A percentile compares a stretch with the other conserved stretches of the same genome.
Evolutionary conservation across 805 yeast species (phyloP).

Genomic region (Metschnikowia matae): DNA sequence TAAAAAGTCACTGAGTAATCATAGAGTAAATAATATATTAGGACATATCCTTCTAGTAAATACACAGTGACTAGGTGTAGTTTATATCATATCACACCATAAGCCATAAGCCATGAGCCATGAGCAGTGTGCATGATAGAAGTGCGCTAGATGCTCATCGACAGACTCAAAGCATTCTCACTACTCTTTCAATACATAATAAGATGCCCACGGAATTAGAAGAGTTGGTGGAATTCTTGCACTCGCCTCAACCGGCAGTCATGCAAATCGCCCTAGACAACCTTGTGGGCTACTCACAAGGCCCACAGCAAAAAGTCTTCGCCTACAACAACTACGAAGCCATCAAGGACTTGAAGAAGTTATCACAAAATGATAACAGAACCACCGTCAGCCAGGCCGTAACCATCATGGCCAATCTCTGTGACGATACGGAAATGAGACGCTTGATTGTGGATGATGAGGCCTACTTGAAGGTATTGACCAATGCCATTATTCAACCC

Average conservation of each 20-base stretch:
- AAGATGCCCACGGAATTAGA: slow-evolving; percentile 44
- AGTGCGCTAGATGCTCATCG: slow-evolving; percentile 4
- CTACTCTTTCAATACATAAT: neutral
- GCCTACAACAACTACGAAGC: slow-evolving; percentile 66
- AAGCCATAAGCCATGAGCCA: too few relatives aligned
- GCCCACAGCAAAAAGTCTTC: slow-evolving; percentile 63
- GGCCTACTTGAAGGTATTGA: slow-evolving; percentile 47
- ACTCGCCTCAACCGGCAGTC: slow-evolving; percentile 74
- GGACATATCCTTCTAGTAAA: too few relatives aligned
- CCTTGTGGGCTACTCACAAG: slow-evolving; percentile 75
- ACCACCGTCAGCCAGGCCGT: slow-evolving; percentile 61
- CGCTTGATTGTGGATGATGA: slow-evolving; percentile 61
- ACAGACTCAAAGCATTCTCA: neutral
- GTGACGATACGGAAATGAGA: slow-evolving; percentile 66
- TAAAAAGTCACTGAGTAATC: neutral
- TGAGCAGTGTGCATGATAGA: neutral
- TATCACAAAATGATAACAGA: slow-evolving; percentile 52
- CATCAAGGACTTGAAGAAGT: slow-evolving; percentile 62
- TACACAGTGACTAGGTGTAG: too few relatives aligned
- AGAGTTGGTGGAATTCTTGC: slow-evolving; percentile 72
- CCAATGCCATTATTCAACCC: slow-evolving; percentile 48
- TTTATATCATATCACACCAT: too few relatives aligned
- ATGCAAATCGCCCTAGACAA: slow-evolving; percentile 82
- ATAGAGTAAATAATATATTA: too few relatives aligned
- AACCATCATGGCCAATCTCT: slow-evolving; percentile 77